Evolutionary conservation across 129 eudicot species (phyloP), one percentile per base, ranked within the genome.

Genomic region (Scalesia atractyloides): DNA sequence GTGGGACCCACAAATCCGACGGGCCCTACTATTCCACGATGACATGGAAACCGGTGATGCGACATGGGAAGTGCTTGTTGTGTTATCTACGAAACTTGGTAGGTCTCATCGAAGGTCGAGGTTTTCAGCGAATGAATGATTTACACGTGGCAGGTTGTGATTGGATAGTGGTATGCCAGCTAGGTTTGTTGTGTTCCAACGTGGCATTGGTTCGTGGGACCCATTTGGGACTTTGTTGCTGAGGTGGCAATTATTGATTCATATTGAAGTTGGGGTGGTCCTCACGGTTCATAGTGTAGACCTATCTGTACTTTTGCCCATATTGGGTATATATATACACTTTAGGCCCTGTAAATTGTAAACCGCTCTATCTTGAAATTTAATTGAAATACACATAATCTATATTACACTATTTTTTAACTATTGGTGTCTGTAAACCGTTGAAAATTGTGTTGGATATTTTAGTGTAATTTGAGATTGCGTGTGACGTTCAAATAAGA

Each of bases 41-140:
- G 81, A 79, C 49, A 68, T 81, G 82, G 72, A 41, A 50, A 76
- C 80, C 53, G 98, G 97, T 0, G 98, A 94, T 52, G 97, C 98
- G 52, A 87, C 97, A 81, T 90, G 93, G 93, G 93, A 84, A 73
- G 82, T 88, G 13, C 77, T 94, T 1, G 54, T 70, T 33, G 88
- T 84, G 24, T 79, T 93, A 7, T 80, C 90, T 0, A 47, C 1
- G 10, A 92, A 84, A 84, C 76, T 85, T 0, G 66, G 63, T 53
- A 78, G 85, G 85, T 85, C 96, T 63, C 82, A 68, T 34, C 51
- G 79, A 43, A 58, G 76, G 73, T 79, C 89, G 17, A 82, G 87
- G 72, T 74, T 82, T 33, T 51, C 1, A 52, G 65, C 83, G 73
- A 84, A 77, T 89, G 58, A 58, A 2, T 7, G 11, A 1, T 1